Evolutionary conservation across 192 early-diverging fungal genomes (phyloP).

Genomic region (Bifiguratus adelaidae): DNA sequence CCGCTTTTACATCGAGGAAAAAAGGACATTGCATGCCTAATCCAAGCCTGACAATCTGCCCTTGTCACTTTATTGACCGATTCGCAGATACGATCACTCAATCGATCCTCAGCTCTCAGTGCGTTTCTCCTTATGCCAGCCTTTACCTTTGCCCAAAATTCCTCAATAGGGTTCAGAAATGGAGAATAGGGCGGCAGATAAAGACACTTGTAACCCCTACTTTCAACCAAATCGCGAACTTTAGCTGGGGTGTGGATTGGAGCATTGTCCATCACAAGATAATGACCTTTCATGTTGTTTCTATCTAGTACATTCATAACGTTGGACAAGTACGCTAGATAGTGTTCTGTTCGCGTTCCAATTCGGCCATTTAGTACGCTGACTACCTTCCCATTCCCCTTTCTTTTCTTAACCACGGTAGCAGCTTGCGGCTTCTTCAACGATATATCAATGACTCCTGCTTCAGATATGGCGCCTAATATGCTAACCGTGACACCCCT

Average conservation of each 20-base stretch:
- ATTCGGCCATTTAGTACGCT: not conserved
- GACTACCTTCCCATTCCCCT: not conserved
- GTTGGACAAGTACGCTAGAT: not conserved
- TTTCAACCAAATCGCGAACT: not conserved
- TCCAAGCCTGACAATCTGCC: constrained; percentile 7
- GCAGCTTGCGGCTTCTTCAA: constrained; percentile 2
- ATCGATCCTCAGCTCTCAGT: not conserved
- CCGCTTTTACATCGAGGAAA: not conserved
- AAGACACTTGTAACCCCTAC: not conserved
- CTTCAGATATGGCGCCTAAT: constrained; percentile 6
- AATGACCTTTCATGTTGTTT: constrained; percentile 1
- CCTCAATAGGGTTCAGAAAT: constrained; percentile 14
- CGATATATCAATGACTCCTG: constrained; percentile 5
- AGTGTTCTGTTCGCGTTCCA: not conserved
- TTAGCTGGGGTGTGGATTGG: constrained; percentile 3
- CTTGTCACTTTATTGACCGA: too few relatives aligned
- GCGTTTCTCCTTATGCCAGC: constrained; percentile 1
- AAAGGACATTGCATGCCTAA: not conserved
- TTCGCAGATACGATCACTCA: constrained; percentile 6
- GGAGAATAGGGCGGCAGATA: constrained; percentile 11
- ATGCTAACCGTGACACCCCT: constrained; percentile 1
- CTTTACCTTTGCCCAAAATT: constrained; percentile 18
- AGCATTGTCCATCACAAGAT: constrained; percentile 11
- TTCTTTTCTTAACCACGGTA: constrained; percentile 5
- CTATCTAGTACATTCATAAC: constrained; percentile 1